A percentile compares a stretch with the other conserved stretches of the same genome.
Evolutionary conservation across 805 yeast species (phyloP).

Genomic region (Monosporozyma solicola): DNA sequence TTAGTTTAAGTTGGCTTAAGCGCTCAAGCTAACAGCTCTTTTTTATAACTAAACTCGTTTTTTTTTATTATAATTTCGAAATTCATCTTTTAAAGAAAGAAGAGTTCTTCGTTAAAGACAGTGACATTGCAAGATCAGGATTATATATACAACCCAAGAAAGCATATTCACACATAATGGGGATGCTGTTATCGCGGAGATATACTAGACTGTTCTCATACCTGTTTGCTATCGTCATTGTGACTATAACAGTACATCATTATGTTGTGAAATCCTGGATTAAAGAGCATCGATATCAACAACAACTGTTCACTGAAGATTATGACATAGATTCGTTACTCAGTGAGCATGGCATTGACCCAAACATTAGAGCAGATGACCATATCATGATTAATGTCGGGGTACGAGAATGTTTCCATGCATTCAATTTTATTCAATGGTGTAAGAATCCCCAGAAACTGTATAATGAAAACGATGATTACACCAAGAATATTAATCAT

Average conservation of each 20-base stretch:
- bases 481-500: not conserved
- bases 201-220: not conserved
- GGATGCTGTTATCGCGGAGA: not conserved
- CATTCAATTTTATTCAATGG: slow-evolving; percentile 9
- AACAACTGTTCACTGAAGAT: not conserved
- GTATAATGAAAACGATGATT: not conserved
- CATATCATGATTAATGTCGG: slow-evolving; percentile 15
- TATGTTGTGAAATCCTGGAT: not conserved
- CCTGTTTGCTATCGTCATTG: not conserved
- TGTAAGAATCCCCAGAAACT: slow-evolving; percentile 3
- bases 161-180: not conserved
- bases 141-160: not conserved
- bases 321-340: not conserved
- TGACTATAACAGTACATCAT: not conserved
- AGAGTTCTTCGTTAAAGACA: not conserved
- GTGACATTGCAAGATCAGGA: not conserved
- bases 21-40: not conserved
- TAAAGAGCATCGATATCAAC: not conserved
- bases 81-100: not conserved
- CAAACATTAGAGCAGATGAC: not conserved
- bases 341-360: not conserved
- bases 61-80: not conserved
- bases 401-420: slow-evolving; percentile 13
- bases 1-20: not conserved
- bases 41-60: not conserved